A percentile compares a stretch with the other conserved stretches of the same genome.
phyloP scores from a whole-genome alignment of 208 protist species.

The Entamoeba invadens region DNA sequence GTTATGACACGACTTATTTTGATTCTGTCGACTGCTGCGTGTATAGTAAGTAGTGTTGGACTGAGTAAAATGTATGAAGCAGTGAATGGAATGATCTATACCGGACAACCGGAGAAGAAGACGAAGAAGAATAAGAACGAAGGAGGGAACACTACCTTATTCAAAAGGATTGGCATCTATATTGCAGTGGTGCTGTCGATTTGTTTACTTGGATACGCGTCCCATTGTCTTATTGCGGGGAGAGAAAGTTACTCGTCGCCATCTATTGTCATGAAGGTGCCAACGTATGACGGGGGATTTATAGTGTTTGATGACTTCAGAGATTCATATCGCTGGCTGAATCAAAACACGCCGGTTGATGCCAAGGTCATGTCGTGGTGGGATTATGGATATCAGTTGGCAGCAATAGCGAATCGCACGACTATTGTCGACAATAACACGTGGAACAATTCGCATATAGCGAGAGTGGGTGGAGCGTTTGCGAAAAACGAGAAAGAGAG shows the following conservation, averaged over 20 bases:
- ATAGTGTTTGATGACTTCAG: constrained; percentile 83
- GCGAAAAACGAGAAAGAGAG: constrained; percentile 58
- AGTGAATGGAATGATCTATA: constrained; percentile 24
- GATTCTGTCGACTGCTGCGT: constrained; percentile 59
- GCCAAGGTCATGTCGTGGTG: constrained; percentile 84
- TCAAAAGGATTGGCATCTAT: constrained; percentile 24
- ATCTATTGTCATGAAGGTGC: constrained; percentile 32
- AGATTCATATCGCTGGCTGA: constrained; percentile 80
- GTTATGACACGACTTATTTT: constrained; percentile 70
- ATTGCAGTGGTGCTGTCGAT: constrained; percentile 38
- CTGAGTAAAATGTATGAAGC: constrained; percentile 34
- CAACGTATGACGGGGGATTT: not conserved
- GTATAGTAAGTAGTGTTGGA: constrained; percentile 53
- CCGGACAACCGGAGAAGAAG: constrained; percentile 5
- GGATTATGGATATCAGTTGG: constrained; percentile 97
- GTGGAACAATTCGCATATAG: constrained; percentile 94
- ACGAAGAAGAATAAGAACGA: constrained; percentile 11
- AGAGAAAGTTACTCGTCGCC: constrained; percentile 59
- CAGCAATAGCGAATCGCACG: constrained; percentile 76
- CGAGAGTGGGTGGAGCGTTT: constrained; percentile 72
- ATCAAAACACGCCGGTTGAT: constrained; percentile 67
- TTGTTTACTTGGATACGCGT: constrained; percentile 48
- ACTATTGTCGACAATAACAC: constrained; percentile 91
- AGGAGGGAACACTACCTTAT: not conserved
- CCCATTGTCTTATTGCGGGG: constrained; percentile 2